phyloP scores from a whole-genome alignment of 2,329 filamentous ascomycete species.

The Hortaea werneckii region DNA sequence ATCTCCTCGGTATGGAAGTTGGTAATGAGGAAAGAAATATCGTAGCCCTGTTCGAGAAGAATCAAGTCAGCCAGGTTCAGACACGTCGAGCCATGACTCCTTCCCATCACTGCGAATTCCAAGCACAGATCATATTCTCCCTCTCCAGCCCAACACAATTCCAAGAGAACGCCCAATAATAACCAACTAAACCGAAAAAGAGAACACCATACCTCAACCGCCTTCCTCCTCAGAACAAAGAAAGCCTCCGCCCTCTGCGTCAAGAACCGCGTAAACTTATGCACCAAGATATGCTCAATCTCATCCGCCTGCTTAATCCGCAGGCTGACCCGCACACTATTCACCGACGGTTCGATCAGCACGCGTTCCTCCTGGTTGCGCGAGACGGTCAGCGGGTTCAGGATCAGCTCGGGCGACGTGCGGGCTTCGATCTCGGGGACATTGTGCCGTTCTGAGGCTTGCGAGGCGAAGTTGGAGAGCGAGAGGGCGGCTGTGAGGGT shows the following conservation, averaged over 20 bases:
- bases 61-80: constrained; percentile 6
- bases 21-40: constrained; percentile 96
- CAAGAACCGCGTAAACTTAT: constrained; percentile 96
- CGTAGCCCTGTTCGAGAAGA: constrained; percentile 60
- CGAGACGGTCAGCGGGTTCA: constrained; percentile 82
- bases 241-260: constrained; percentile 94
- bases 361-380: constrained; percentile 97
- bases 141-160: neutral
- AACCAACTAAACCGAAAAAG: neutral
- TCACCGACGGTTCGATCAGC: constrained; percentile 90
- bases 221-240: constrained; percentile 90
- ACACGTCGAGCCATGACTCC: neutral
- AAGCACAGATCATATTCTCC: neutral
- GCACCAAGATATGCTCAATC: constrained; percentile 94
- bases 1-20: constrained; percentile 99
- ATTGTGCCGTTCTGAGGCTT: constrained; percentile 93
- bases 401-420: constrained; percentile 83
- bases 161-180: neutral
- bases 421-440: constrained; percentile 93
- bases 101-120: neutral
- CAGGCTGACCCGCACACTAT: constrained; percentile 94
- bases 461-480: constrained; percentile 93
- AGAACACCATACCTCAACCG: constrained; percentile 52
- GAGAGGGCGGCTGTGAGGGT: constrained; percentile 89
- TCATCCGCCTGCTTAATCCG: constrained; percentile 99